Evolutionary conservation across 768 basidiomycete genomes (phyloP), one percentile per base, ranked within the genome.

Genomic region (Pleurotus pulmonarius): DNA sequence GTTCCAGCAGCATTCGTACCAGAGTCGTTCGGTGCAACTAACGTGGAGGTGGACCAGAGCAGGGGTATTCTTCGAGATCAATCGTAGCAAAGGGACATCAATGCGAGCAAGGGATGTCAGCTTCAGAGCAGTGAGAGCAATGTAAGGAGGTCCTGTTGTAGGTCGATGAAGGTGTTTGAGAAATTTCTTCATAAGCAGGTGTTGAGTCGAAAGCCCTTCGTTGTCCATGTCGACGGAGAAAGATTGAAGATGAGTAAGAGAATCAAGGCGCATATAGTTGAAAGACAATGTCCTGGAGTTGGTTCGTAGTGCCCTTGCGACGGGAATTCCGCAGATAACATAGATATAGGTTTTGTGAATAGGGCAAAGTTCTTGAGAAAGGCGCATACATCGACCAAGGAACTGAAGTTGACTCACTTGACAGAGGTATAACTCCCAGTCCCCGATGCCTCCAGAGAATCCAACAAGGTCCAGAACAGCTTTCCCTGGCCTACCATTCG

Each of bases 61-160:
- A 37, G 80, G 77, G 51, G 87, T 82, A 1, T 66, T 66, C 13
- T 59, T 61, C 1, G 82, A 74, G 37, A 89, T 70, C n/a, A 72
- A 58, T 5, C 61, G 59, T 24, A 90, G 73, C 44, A 88, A 63
- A 11, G 68, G 61, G 16, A 67, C 57, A 59, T 85, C 84, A 39
- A 90, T 80, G 24, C 76, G 77, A 58, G 86, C 82, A n/a, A 90
- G 67, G 20, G 68, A 71, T 1, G 77, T 78, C 37, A 90, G 69
- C 6, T 69, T 75, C 7, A 90, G 69, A 4, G 71, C 73, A 15
- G 73, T 78, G 45, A 90, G 63, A 44, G 69, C 40, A 71, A 66
- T 15, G 47, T 70, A 49, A 64, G 63, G 48, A 61, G 63, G 49
- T 55, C 62, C 46, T 4, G 22, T 51, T 40, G 49, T 51, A 34